A percentile compares a stretch with the other conserved stretches of the same genome.
These are phyloP conservation scores for Tricholoma saponaceum DNA, from an alignment of 768 basidiomycete genomes.

Conservation along the genomic window DNA sequence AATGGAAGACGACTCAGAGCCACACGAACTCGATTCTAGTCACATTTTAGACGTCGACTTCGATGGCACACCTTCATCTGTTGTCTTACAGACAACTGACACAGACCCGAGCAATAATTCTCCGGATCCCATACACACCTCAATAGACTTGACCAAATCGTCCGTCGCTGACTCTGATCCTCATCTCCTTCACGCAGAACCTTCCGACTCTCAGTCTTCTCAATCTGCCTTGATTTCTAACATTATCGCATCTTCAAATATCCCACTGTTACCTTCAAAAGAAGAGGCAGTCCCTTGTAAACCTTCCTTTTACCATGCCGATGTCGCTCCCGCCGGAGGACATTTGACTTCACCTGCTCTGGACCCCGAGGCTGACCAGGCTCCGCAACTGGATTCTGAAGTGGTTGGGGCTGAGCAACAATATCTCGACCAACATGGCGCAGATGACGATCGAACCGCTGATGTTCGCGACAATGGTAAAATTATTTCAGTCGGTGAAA, in stretches of 20 bases:
- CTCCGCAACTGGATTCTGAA: not conserved
- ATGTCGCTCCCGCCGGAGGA: not conserved
- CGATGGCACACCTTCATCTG: slow-evolving; percentile 33
- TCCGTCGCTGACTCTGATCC: not conserved
- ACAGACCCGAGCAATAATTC: slow-evolving; percentile 13
- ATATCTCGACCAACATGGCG: not conserved
- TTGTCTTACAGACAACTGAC: not conserved
- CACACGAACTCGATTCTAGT: slow-evolving; percentile 19
- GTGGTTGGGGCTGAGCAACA: not conserved
- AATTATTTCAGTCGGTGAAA: not conserved
- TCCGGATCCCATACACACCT: slow-evolving; percentile 10
- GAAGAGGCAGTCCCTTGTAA: not conserved
- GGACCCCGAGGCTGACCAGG: not conserved
- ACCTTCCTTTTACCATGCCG: not conserved
- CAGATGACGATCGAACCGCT: not conserved
- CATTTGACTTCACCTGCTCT: not conserved
- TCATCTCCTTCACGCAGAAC: not conserved
- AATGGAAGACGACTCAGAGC: slow-evolving; percentile 43
- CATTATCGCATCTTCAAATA: not conserved
- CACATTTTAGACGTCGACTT: slow-evolving; percentile 47
- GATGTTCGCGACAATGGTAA: not conserved
- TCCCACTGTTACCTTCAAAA: not conserved
- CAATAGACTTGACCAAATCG: not conserved
- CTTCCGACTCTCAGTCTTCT: not conserved
- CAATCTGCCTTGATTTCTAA: not conserved